Percentiles rank a stretch among this genome's conserved stretches.
phyloP scores from a whole-genome alignment of 768 basidiomycete species.

The Flagelloscypha sp. region DNA sequence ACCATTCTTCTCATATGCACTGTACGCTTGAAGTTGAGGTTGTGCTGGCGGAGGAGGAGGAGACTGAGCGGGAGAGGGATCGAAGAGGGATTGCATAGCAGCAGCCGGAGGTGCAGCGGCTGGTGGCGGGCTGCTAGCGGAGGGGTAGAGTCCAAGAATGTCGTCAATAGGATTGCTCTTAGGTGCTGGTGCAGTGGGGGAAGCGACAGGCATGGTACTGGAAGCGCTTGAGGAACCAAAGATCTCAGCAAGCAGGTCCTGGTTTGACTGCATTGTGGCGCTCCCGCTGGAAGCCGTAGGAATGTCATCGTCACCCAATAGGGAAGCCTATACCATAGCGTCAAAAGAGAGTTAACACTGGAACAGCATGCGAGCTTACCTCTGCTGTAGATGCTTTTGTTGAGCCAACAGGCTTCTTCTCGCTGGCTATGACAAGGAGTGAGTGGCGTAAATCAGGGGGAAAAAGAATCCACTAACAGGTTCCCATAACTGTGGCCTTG shows the following conservation, averaged over 20 bases:
- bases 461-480: slow-evolving; percentile 49
- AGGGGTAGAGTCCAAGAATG: slow-evolving; percentile 83
- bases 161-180: slow-evolving; percentile 56
- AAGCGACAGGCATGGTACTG: slow-evolving; percentile 22
- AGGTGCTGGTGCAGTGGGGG: slow-evolving; percentile 25
- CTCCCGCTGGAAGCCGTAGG: slow-evolving; percentile 36
- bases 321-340: slow-evolving; percentile 42
- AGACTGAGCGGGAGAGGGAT: slow-evolving; percentile 22
- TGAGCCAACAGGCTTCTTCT: slow-evolving; percentile 93
- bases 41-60: slow-evolving; percentile 29
- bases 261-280: slow-evolving; percentile 48
- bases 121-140: slow-evolving; percentile 29
- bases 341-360: slow-evolving; percentile 5
- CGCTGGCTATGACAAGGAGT: slow-evolving; percentile 56
- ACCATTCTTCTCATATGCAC: slow-evolving; percentile 88
- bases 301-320: slow-evolving; percentile 71
- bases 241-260: slow-evolving; percentile 88
- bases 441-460: slow-evolving; percentile 5
- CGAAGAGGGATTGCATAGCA: slow-evolving; percentile 14
- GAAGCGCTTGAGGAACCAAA: slow-evolving; percentile 55
- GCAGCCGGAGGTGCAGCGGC: slow-evolving; percentile 19
- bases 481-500: slow-evolving; percentile 96
- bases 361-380: slow-evolving; percentile 26
- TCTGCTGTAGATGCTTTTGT: slow-evolving; percentile 72
- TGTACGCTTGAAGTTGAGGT: slow-evolving; percentile 61